phyloP scores from a whole-genome alignment of 805 yeast genomes.

The Zygosaccharomyces kombuchaensis region DNA sequence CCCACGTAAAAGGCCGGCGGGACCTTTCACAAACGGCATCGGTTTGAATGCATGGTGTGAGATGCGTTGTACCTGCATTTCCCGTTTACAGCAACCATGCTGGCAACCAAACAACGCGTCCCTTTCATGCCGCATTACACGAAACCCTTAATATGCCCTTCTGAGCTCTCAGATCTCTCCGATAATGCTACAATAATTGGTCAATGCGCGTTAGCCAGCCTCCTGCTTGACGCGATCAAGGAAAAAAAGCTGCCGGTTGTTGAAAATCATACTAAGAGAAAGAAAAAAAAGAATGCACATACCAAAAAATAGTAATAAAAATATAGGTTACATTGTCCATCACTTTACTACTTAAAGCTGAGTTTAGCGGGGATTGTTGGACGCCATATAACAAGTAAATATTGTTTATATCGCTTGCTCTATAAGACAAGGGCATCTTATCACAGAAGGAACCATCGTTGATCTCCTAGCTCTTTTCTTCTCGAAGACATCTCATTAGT shows the following conservation, averaged over 20 bases:
- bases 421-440: not conserved
- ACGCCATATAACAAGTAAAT: not conserved
- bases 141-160: not conserved
- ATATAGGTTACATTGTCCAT: constrained; percentile 1
- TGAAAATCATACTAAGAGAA: not conserved
- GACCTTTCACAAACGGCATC: not conserved
- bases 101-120: not conserved
- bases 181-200: not conserved
- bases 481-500: not conserved
- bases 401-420: not conserved
- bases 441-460: too few relatives aligned
- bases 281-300: not conserved
- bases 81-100: constrained; percentile 1
- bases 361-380: not conserved
- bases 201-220: constrained; percentile 1
- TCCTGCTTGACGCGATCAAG: not conserved
- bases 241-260: not conserved
- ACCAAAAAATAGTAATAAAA: constrained; percentile 4
- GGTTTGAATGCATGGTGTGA: constrained; percentile 1
- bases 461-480: not conserved
- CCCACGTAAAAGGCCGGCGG: too few relatives aligned
- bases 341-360: constrained; percentile 5
- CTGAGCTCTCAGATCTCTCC: not conserved
- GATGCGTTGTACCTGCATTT: not conserved
- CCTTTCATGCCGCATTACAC: not conserved